These are phyloP conservation scores for Santalum album DNA, from an alignment of 164 flowering plant species.

Conservation along the genomic window DNA sequence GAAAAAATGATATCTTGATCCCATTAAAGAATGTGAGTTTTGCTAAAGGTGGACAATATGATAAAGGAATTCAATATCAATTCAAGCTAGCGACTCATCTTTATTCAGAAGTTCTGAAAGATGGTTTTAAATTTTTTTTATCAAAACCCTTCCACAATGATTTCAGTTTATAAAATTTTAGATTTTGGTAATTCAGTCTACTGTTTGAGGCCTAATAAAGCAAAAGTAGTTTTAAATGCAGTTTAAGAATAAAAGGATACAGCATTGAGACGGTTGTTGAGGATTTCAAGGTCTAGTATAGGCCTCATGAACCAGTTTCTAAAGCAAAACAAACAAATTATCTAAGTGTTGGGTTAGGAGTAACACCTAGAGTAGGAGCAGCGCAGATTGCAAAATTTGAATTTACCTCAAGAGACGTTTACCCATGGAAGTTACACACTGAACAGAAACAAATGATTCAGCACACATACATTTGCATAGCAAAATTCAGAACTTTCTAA, in stretches of 20 bases:
- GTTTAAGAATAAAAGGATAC: constrained; percentile 58
- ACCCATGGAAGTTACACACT: constrained; percentile 96
- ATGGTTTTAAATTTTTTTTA: background rate
- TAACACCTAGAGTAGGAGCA: constrained; percentile 4
- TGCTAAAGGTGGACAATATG: too few relatives aligned
- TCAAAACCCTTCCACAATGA: background rate
- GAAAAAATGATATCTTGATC: constrained; percentile 79
- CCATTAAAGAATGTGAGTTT: constrained; percentile 16
- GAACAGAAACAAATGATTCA: constrained; percentile 20
- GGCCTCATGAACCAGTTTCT: constrained; percentile 97
- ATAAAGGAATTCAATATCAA: too few relatives aligned
- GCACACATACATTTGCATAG: constrained; percentile 6
- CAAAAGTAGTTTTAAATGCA: background rate
- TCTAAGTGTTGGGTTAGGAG: constrained; percentile 5
- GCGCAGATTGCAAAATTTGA: constrained; percentile 5
- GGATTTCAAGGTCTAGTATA: constrained; percentile 63
- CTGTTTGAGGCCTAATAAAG: background rate
- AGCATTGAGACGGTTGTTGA: constrained; percentile 71
- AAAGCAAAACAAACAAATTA: constrained; percentile 6
- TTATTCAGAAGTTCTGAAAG: background rate
- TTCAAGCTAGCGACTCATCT: too few relatives aligned
- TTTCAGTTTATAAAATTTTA: background rate
- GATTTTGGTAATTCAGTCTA: background rate
- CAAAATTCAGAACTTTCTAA: constrained; percentile 4
- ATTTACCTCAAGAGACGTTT: constrained; percentile 80